Base-by-base conservation (phyloP, 768 basidiomycete species). In the Boletellus ananas region DNA sequence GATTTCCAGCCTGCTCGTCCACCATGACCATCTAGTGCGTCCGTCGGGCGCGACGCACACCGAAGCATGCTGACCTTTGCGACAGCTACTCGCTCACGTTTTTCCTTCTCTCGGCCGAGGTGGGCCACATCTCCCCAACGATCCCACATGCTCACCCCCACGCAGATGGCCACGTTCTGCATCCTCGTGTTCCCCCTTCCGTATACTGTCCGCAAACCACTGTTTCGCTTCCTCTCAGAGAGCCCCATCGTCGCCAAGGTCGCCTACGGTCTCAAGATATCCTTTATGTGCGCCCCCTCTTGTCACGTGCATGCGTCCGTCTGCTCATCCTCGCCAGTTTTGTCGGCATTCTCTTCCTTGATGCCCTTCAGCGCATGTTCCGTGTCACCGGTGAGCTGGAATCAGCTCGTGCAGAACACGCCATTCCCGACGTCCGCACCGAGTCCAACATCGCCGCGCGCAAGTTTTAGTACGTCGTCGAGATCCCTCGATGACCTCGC, bases 281-380 rank as follows among this genome's bases (percentile, higher is more conserved):
- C 90, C 9, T 96, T 95, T 76, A 94, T 96, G 89, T 90, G 50
- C 39, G 81, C 69, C 44, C 25, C 20, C n/a, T 35, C n/a, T 35
- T n/a, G 16, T 12, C 0, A 3, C 36, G 17, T 29, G 13, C 58
- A 5, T 16, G 56, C 27, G 10, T 35, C 29, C 17, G n/a, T 29
- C 31, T 20, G n/a, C 42, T 51, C 34, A 51, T 16, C 20, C 47
- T 39, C 33, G 41, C 12, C 1, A 45, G 85, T 89, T 94, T 94
- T 61, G 83, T 96, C 2, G 89, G 74, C 1, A 79, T 97, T 3
- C 77, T 98, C 39, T 97, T 96, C 64, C 76, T 84, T 13, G 95
- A 98, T 59, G 93, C 95, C 25, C 74, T 96, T 31, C 94, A 96
- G 69, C 83, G 94, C 53, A 94, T 97, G 90, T 82, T 86, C 73